A percentile compares a stretch with the other conserved stretches of the same genome.
These are phyloP conservation scores for Ogataea hybrid DNA, from an alignment of 1,139 yeast genomes.

Conservation along the genomic window DNA sequence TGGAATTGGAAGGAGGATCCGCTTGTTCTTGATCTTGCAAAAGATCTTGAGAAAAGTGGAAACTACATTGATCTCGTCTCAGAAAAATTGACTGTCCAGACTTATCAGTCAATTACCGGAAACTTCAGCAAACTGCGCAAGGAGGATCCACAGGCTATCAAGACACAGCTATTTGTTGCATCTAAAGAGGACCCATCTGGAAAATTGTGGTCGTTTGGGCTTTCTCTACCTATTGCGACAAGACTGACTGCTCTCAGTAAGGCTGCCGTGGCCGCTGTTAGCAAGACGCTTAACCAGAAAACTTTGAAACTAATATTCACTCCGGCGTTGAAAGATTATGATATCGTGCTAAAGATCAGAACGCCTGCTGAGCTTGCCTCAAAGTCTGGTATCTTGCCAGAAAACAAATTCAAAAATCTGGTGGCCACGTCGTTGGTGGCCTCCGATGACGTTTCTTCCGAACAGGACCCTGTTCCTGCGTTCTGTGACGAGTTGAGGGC, in stretches of 20 bases:
- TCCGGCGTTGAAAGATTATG: constrained; percentile 83
- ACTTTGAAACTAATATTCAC: constrained; percentile 61
- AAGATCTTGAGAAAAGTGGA: constrained; percentile 38
- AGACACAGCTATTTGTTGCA: constrained; percentile 78
- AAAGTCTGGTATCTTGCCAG: constrained; percentile 56
- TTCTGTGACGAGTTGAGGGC: constrained; percentile 54
- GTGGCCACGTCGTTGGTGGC: constrained; percentile 38
- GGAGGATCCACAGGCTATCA: constrained; percentile 77
- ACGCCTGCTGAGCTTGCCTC: constrained; percentile 37
- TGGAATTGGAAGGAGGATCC: constrained; percentile 98
- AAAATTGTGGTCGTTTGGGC: constrained; percentile 66
- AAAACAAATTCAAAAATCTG: constrained; percentile 65
- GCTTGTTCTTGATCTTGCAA: constrained; percentile 69
- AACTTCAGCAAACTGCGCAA: constrained; percentile 67
- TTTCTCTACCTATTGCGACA: constrained; percentile 76
- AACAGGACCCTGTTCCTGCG: constrained; percentile 54
- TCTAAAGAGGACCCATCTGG: constrained; percentile 84
- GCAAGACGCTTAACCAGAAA: constrained; percentile 33
- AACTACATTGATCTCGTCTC: constrained; percentile 46
- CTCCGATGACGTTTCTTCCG: constrained; percentile 43
- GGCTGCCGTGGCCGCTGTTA: constrained; percentile 59
- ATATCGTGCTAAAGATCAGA: constrained; percentile 65
- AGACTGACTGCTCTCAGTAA: constrained; percentile 86
- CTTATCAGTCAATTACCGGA: constrained; percentile 59
- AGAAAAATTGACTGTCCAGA: constrained; percentile 61